phyloP scores from a whole-genome alignment of 331 rosid species.

The Cucumis variabilis region DNA sequence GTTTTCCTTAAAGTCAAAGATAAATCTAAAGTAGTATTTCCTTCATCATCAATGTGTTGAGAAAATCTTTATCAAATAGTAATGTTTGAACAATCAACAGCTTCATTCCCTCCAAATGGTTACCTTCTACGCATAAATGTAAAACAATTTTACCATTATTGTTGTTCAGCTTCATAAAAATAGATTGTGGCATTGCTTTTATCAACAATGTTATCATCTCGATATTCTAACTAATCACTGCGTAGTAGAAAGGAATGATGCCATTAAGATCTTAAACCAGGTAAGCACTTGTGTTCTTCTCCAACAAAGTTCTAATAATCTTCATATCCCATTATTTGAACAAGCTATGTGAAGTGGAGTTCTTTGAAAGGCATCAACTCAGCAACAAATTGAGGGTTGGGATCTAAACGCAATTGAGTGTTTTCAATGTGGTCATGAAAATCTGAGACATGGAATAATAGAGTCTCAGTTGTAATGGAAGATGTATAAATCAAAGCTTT shows the following conservation, averaged over 20 bases:
- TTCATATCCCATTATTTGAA: background rate
- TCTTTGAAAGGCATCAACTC: background rate
- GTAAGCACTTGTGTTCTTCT: background rate
- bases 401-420: background rate
- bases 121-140: background rate
- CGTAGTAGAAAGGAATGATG: background rate
- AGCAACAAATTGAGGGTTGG: background rate
- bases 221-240: background rate
- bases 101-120: background rate
- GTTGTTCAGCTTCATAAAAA: background rate
- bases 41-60: background rate
- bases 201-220: background rate
- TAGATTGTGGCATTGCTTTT: background rate
- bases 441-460: background rate
- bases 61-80: background rate
- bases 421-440: background rate
- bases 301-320: background rate
- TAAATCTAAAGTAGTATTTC: background rate
- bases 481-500: background rate
- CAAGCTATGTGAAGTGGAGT: conserved; percentile 8
- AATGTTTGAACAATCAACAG: background rate
- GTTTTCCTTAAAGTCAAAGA: background rate
- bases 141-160: background rate
- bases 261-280: background rate
- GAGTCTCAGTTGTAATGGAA: background rate